These are phyloP conservation scores for Leishmania amazonensis DNA, from an alignment of 208 protist genomes.

Conservation along the genomic window DNA sequence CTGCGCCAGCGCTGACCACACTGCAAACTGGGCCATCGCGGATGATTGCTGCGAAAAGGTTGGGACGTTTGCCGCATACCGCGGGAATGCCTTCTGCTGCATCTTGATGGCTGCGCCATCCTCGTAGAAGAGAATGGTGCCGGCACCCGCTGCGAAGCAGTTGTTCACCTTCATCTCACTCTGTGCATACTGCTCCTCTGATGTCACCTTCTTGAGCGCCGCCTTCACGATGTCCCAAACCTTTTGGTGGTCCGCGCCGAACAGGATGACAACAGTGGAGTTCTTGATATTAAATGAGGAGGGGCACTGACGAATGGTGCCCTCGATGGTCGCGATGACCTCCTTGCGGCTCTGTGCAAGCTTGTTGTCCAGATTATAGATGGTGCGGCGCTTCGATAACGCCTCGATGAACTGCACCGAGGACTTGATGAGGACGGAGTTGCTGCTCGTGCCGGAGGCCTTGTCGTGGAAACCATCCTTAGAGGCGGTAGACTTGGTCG, in stretches of 20 bases:
- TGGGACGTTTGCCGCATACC: slow-evolving; percentile 48
- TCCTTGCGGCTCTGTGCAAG: slow-evolving; percentile 31
- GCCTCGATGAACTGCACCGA: slow-evolving; percentile 18
- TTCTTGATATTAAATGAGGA: slow-evolving; percentile 66
- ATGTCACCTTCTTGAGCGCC: slow-evolving; percentile 36
- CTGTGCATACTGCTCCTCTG: slow-evolving; percentile 31
- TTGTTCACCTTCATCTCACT: slow-evolving; percentile 42
- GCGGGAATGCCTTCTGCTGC: slow-evolving; percentile 45
- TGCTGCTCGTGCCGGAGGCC: neutral
- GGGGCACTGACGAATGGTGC: slow-evolving; percentile 39
- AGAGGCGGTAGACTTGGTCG: slow-evolving; percentile 17
- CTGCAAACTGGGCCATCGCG: slow-evolving; percentile 56
- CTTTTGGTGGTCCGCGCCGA: slow-evolving; percentile 53
- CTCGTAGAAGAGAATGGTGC: slow-evolving; percentile 67
- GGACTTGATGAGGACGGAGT: neutral
- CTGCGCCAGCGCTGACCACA: slow-evolving; percentile 57
- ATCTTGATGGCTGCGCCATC: slow-evolving; percentile 34
- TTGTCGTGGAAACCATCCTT: neutral
- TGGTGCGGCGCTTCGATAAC: slow-evolving; percentile 37
- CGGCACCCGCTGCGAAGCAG: slow-evolving; percentile 53
- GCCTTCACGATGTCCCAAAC: slow-evolving; percentile 56
- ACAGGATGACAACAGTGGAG: slow-evolving; percentile 55
- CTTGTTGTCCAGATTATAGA: slow-evolving; percentile 45
- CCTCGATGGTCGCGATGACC: slow-evolving; percentile 41
- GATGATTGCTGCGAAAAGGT: slow-evolving; percentile 48